Base-by-base conservation (phyloP, 805 yeast genomes). In the Barnettozyma sucrosica region DNA sequence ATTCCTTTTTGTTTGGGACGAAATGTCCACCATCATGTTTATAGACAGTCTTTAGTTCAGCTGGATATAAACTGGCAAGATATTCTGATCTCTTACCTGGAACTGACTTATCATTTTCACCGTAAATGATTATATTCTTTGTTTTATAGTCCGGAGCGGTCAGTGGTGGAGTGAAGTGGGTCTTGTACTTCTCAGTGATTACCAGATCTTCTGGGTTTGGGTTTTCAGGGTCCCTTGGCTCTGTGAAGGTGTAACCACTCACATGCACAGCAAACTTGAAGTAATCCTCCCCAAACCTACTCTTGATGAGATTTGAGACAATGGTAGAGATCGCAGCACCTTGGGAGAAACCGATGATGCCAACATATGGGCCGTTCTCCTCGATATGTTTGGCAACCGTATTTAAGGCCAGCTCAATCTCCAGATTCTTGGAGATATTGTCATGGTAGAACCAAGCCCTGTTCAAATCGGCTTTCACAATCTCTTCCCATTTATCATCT, bases 21-120 rank as follows among this genome's bases (percentile, higher is more conserved):
- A 85, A 89, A 62, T 92, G 99, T 2, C 98, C 97, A 51, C 99
- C 98, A 9, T 97, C 97, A 60, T 92, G 99, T 53, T 78, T 83
- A 50, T 84, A 68, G 13, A 69, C 58, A 5, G 66, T 71, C 6
- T 85, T 68, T 21, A 65, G 61, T 10, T 63, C 67, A 19, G 67
- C 75, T 45, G 77, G 76, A 45, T 83, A 78, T 34, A 75, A 66
- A 16, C 76, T 74, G 48, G 75, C 79, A 37, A 93, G 69, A 21
- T 73, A 72, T 67, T 78, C 69, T 0, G 90, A 77, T 57, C 96
- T 74, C 23, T 78, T 84, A 24, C 80, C 81, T 8, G 85, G 80
- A 7, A 93, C 96, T 24, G 93, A 83, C 11, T 93, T 84, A 58
- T 93, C 99, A 20, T 85, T 69, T 44, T 89, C 85, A 28, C 99